These are phyloP conservation scores for Fusarium sp. DNA, from an alignment of 2,329 filamentous ascomycete genomes.

Conservation along the genomic window DNA sequence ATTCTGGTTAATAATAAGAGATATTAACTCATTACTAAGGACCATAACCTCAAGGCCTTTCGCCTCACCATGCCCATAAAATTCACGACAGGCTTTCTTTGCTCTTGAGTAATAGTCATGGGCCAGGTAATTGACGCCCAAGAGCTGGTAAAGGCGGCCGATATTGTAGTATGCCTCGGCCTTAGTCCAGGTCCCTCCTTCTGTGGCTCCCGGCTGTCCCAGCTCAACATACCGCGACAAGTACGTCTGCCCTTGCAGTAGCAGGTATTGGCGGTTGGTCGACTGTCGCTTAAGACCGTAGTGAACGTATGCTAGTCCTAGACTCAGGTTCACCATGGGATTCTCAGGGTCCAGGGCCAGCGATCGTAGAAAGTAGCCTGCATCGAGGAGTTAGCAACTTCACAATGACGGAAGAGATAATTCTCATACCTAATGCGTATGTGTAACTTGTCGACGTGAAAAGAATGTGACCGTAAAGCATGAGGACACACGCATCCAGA, in stretches of 20 bases:
- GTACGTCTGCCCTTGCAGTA: constrained; percentile 87
- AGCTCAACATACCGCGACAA: constrained; percentile 60
- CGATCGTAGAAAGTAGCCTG: constrained; percentile 85
- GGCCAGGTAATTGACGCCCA: constrained; percentile 65
- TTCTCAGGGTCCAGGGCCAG: constrained; percentile 80
- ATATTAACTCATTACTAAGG: constrained; percentile 50
- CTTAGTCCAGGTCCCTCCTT: constrained; percentile 13
- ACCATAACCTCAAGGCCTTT: constrained; percentile 48
- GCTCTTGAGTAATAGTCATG: constrained; percentile 73
- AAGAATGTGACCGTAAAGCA: constrained; percentile 91
- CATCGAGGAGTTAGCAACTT: neutral
- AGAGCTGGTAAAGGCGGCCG: constrained; percentile 53
- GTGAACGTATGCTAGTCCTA: constrained; percentile 88
- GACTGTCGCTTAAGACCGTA: constrained; percentile 89
- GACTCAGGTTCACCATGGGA: constrained; percentile 80
- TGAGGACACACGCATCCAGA: constrained; percentile 83
- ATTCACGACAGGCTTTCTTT: constrained; percentile 17
- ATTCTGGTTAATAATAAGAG: constrained; percentile 48
- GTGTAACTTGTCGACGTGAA: constrained; percentile 86
- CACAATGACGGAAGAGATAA: neutral
- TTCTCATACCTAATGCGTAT: constrained; percentile 77
- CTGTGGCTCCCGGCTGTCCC: neutral
- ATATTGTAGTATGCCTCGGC: constrained; percentile 55
- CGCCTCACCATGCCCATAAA: neutral
- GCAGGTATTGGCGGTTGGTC: constrained; percentile 88